These are phyloP conservation scores for Sporothrix brunneoviolacea DNA, from an alignment of 2,329 filamentous ascomycete species.

Conservation along the genomic window DNA sequence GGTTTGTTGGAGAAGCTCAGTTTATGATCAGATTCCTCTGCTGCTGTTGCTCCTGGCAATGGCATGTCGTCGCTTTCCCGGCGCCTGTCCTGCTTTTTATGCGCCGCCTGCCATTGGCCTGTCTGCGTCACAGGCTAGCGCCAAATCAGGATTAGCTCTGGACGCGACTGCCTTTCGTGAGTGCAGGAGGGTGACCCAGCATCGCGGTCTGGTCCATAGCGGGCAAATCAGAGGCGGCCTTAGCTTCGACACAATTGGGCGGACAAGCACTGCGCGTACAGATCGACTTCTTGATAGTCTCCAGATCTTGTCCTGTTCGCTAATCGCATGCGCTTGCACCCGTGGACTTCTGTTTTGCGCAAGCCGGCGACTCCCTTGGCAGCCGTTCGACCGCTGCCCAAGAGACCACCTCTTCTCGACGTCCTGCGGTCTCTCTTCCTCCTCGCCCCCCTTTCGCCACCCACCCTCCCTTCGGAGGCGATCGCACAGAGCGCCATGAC, in stretches of 20 bases:
- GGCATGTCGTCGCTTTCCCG: not conserved
- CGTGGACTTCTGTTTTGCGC: too few relatives aligned
- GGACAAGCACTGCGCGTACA: too few relatives aligned
- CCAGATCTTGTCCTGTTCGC: too few relatives aligned
- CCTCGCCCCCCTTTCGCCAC: not conserved
- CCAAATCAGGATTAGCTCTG: not conserved
- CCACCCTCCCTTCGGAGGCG: not conserved
- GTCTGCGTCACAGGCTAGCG: not conserved
- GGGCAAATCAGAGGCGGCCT: conserved; percentile 1
- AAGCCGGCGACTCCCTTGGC: too few relatives aligned
- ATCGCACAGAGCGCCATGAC: conserved; percentile 3
- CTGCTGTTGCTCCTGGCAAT: too few relatives aligned
- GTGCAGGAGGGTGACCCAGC: conserved; percentile 5
- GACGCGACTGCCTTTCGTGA: not conserved
- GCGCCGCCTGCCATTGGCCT: not conserved
- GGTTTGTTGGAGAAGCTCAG: too few relatives aligned
- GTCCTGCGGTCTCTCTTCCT: not conserved
- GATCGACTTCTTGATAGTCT: too few relatives aligned
- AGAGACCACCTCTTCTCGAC: too few relatives aligned
- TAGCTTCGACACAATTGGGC: too few relatives aligned
- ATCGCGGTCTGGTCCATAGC: conserved; percentile 9
- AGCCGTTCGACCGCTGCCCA: too few relatives aligned
- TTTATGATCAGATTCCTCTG: too few relatives aligned
- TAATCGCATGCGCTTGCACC: too few relatives aligned
- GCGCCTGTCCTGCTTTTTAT: not conserved